Base-by-base conservation (phyloP, 495 filamentous ascomycete species). In the Hypomontagnella monticulosa region DNA sequence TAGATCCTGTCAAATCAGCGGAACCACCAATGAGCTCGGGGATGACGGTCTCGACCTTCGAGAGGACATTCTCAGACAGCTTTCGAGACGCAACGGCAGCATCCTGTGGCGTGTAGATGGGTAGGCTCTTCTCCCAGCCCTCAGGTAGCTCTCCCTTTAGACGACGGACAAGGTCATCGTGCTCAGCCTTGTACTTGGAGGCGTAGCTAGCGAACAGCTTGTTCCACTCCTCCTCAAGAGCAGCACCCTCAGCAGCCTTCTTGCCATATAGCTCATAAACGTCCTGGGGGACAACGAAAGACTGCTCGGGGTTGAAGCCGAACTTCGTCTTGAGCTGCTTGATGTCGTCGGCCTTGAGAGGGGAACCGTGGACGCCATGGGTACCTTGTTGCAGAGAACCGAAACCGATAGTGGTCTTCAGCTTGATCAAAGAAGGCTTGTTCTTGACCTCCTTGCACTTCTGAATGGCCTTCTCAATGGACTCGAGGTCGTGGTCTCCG, bases 321-420 rank as follows among this genome's bases (percentile, higher is more conserved):
- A 97, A 99, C 78, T 88, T 90, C 73, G 81, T 67, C 89, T 99
- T 99, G 75, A 98, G 87, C 74, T 89, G 82, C 85, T 92, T 87
- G 78, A 90, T 89, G 76, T 99, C 95, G 70, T 97, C 94, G 57
- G 86, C 84, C 85, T 98, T 98, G 43, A 99, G 87, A 57, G 95
- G 89, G 76, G 92, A 91, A 65, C 95, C 95, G 85, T 99, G 95
- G 59, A 99, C 95, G 75, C 91, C 91, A 73, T 90, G 88, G 70
- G 96, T 98, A 71, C 96, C 96, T 80, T 94, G 86, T 52, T 94
- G 85, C 83, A 91, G 87, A 70, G 95, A 99, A 67, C 95, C 95
- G 82, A 90, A 99, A 75, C 95, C 95, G 74, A 99, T 99, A 77
- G 91, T 99, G 72, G 95, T 99, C 67, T 89, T 95, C 60, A 99